Percentiles rank a stretch among this genome's conserved stretches.
Evolutionary conservation across 176 grass and related monocot genomes (phyloP).

Genomic region (Musa acuminata): DNA sequence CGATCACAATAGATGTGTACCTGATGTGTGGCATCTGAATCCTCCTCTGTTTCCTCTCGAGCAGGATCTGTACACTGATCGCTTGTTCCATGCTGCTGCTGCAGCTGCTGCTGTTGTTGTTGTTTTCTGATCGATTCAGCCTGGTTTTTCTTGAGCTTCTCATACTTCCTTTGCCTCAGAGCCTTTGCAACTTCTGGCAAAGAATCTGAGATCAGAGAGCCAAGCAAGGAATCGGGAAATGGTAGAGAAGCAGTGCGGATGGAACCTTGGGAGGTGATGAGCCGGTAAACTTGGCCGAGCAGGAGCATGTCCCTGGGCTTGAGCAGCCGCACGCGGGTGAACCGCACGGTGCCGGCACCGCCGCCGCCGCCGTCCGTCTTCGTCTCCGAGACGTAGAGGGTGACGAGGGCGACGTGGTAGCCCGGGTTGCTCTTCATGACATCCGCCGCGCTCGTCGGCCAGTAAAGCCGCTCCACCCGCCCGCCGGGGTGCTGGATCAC

Average conservation of each 20-base stretch:
- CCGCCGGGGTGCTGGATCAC: constrained; percentile 79
- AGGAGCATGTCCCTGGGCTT: constrained; percentile 77
- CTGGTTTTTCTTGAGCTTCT: constrained; percentile 48
- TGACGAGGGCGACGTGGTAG: constrained; percentile 86
- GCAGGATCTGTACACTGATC: neutral
- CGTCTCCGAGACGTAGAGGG: constrained; percentile 57
- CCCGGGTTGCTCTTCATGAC: constrained; percentile 94
- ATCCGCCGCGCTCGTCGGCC: constrained; percentile 48
- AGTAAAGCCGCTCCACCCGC: constrained; percentile 70
- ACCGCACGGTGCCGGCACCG: constrained; percentile 34
- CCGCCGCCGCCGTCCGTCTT: constrained; percentile 32
- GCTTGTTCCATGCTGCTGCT: constrained; percentile 23
- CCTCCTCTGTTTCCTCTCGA: neutral
- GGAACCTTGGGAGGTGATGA: constrained; percentile 73
- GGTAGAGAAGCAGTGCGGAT: neutral
- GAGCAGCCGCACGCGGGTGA: constrained; percentile 84
- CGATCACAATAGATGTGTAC: neutral
- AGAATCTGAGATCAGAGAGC: neutral
- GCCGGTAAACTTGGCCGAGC: constrained; percentile 75
- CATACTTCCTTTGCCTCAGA: constrained; percentile 50
- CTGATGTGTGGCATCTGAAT: neutral
- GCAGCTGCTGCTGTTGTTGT: constrained; percentile 24
- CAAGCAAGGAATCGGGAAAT: neutral
- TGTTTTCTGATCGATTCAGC: constrained; percentile 17
- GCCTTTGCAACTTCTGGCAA: constrained; percentile 74